Evolutionary conservation across 352 stramenopile species (phyloP).

Genomic region (Phytophthora boehmeriae): DNA sequence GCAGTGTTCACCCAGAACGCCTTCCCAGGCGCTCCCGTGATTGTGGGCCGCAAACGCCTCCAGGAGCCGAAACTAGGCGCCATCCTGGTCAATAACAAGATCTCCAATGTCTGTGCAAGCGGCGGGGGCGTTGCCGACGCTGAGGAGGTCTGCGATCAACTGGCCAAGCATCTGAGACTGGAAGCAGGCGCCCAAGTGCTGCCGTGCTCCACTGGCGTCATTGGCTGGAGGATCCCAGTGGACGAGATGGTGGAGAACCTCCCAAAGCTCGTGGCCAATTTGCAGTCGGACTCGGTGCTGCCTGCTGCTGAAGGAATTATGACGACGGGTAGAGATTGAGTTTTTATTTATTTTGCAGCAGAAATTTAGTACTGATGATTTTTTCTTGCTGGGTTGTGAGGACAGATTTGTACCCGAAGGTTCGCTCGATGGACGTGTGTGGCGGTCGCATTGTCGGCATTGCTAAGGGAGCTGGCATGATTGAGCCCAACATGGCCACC

Average conservation of each 20-base stretch:
- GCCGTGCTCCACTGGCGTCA: constrained; percentile 97
- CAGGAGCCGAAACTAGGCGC: constrained; percentile 90
- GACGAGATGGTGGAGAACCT: constrained; percentile 88
- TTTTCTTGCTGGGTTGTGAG: constrained; percentile 2
- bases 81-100: constrained; percentile 99
- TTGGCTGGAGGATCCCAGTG: constrained; percentile 98
- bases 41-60: constrained; percentile 93
- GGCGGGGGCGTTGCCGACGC: constrained; percentile 92
- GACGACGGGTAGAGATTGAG: constrained; percentile 90
- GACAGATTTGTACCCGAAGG: constrained; percentile 90
- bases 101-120: constrained; percentile 98
- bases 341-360: not conserved
- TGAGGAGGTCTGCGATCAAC: constrained; percentile 92
- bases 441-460: constrained; percentile 95
- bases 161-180: constrained; percentile 91
- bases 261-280: constrained; percentile 75
- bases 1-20: constrained; percentile 92
- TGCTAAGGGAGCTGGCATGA: constrained; percentile 99
- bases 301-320: constrained; percentile 96
- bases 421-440: constrained; percentile 82
- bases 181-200: constrained; percentile 88
- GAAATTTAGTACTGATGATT: not conserved
- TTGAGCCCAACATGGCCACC: constrained; percentile 97
- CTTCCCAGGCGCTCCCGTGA: constrained; percentile 89
- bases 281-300: constrained; percentile 94